Evolutionary conservation across 331 rosid species (phyloP), one percentile per base, ranked within the genome.

Genomic region (Malus hybrid): DNA sequence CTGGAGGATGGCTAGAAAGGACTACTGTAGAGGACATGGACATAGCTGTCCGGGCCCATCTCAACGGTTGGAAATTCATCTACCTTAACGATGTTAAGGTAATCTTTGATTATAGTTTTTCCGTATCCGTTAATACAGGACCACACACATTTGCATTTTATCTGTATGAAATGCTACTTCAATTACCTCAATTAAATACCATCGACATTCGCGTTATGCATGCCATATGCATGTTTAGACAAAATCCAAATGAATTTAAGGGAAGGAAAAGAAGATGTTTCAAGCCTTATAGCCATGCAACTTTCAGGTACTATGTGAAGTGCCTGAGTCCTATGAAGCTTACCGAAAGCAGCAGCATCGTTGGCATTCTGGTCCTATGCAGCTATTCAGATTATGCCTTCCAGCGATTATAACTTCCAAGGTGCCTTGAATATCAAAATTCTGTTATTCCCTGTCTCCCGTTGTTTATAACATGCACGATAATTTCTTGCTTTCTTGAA

Each of bases 331-430:
- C 29, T 93, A 93, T 66, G 98, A 93, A 87, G 98, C 98, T 74
- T 93, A 91, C 44, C 83, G 90, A 88, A 93, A 91, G 86, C 98
- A 93, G 87, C 98, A 93, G 80, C 98, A 93, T 86, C 94, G 98
- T 52, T 93, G 98, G 98, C 98, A 93, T 87, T 91, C 98, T 14
- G 98, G 98, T 83, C 98, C 98, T n/a, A 93, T 93, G 98, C 98
- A 91, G 75, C 91, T 93, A 48, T 93, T 93, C 75, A 85, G 98
- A 73, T 69, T 93, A 86, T 93, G 94, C 67, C 91, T 93, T 82
- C 98, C 97, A 6, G 97, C 91, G 42, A 87, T 93, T 81, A 19
- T 91, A 73, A 86, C 85, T 78, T 90, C 98, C 22, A 91, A 91
- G 97, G 98, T 93, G 83, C 65, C 33, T 77, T 48, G 24, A 62